Evolutionary conservation across 1,284 basidiomycete species (phyloP), one percentile per base, ranked within the genome.

Genomic region (Sporisorium scitamineum): DNA sequence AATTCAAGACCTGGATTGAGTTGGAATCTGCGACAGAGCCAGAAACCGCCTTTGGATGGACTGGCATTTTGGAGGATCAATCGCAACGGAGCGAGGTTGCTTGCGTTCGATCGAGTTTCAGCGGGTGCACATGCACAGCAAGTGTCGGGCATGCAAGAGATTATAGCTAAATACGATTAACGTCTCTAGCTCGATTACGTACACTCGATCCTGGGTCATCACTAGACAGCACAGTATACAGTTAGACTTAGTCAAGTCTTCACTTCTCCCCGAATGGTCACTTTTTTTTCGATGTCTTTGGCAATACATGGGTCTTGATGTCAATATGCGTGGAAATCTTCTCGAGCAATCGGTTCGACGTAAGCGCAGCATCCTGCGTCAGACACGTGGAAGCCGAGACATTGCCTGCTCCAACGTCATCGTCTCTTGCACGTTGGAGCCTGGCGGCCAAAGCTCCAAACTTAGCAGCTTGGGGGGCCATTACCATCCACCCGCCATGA

Each of bases 391-490:
- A 27, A 10, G 48, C 16, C 22, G 32, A 18, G 47, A n/a, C 16
- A 66, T 32, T 0, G 39, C 63, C 9, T 50, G 37, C 16, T 56
- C 48, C 58, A 67, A 61, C 2, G 51, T 22, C 54, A 53, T 52
- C 18, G 8, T 8, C 39, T 56, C 20, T 7, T 14, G 39, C 9
- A 42, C 31, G 2, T 52, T 5, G 1, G 41, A 54, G 0, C 64
- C 58, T 18, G 5, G 47, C 6, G 57, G 57, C 53, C 45, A 67
- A 9, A 56, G 41, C 10, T 52, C 54, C n/a, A 68, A 27, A 24
- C 50, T 39, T 0, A 61, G 48, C 41, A 68, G 22, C 48, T 47
- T 61, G 0, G 42, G 0, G 42, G 5, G 11, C 65, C 54, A 9
- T 14, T 2, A 0, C 41, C 7, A 26, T 67, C 50, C 20, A 68